phyloP scores from a whole-genome alignment of 371 early-diverging fungal species.

The Syncephalis fuscata region DNA sequence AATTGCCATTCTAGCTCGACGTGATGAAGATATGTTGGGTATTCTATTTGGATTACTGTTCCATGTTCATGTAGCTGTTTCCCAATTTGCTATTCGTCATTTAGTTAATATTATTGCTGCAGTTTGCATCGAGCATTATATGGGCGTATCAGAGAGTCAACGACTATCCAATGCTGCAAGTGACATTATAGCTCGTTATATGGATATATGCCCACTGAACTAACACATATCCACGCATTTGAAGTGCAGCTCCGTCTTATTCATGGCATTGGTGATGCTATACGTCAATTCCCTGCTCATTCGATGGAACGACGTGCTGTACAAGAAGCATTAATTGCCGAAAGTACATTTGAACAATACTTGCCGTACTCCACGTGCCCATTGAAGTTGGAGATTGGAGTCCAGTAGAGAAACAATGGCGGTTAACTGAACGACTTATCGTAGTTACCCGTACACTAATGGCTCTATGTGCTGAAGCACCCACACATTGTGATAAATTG shows the following conservation, averaged over 20 bases:
- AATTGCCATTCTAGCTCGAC: not conserved
- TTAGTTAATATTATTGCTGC: not conserved
- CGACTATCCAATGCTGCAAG: not conserved
- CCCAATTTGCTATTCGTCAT: constrained; percentile 1
- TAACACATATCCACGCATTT: not conserved
- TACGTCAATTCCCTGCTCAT: not conserved
- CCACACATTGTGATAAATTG: too few relatives aligned
- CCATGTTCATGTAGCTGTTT: not conserved
- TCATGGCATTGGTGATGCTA: not conserved
- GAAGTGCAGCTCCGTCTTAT: not conserved
- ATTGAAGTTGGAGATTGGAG: too few relatives aligned
- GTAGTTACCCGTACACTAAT: too few relatives aligned
- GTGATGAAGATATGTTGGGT: not conserved
- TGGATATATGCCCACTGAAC: not conserved
- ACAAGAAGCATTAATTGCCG: not conserved
- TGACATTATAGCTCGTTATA: not conserved
- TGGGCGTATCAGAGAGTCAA: not conserved
- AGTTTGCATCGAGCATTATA: not conserved
- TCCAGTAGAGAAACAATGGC: too few relatives aligned
- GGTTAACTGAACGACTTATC: too few relatives aligned
- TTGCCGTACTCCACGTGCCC: too few relatives aligned
- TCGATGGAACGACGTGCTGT: not conserved
- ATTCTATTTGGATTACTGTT: not conserved
- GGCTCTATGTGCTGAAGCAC: too few relatives aligned
- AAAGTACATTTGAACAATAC: too few relatives aligned